Conservation (phyloP, 768 basidiomycete species). For the Cyclocybe cylindracea region DNA sequence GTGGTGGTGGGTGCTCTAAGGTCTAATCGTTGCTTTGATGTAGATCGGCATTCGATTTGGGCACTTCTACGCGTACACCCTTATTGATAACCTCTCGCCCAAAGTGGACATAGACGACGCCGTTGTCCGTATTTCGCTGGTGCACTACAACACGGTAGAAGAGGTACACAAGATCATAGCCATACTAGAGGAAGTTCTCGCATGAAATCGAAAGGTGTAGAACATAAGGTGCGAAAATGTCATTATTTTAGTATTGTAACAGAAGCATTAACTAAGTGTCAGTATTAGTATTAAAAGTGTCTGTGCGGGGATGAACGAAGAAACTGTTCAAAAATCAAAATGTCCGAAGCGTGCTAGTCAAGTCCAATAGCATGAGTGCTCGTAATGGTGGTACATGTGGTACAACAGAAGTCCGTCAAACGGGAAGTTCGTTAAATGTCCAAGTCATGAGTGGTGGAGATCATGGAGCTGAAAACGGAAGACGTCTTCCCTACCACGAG, state of each 20-base stretch:
- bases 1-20: constrained; percentile 1
- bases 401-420: no score
- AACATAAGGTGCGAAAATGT: no score
- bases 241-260: not conserved
- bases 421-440: not conserved
- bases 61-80: constrained; percentile 75
- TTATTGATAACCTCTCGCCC: constrained; percentile 53
- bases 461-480: no score
- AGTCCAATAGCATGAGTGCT: no score
- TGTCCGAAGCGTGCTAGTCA: no score
- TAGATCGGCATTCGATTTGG: constrained; percentile 81
- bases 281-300: not conserved
- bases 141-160: constrained; percentile 78
- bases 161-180: constrained; percentile 65
- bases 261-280: not conserved
- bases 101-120: constrained; percentile 63
- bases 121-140: constrained; percentile 73
- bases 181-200: constrained; percentile 52
- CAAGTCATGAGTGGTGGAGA: no score
- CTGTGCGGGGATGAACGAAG: not conserved
- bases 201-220: not conserved
- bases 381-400: no score
- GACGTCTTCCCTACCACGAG: no score
- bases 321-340: not conserved
- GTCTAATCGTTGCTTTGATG: not conserved